Base-by-base conservation (phyloP, 345 rosid genomes). In the Eucalyptus albens region DNA sequence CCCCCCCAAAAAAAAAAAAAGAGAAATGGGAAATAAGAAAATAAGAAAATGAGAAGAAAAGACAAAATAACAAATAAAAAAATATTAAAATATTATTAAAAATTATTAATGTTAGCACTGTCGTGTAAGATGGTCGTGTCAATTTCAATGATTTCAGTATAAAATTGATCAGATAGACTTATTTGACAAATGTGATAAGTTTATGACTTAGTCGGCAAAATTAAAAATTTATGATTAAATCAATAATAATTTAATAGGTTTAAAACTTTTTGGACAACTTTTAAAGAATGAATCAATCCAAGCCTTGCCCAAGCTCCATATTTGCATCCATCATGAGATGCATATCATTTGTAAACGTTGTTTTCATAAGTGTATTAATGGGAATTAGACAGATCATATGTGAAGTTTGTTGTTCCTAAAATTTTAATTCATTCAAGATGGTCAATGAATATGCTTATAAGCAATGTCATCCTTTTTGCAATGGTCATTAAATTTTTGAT, bases 41-140 rank as follows among this genome's bases (percentile, higher is more conserved):
- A 56, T 22, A 55, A 55, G 62, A 21, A 24, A 56, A 22, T 8
- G 12, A 56, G 62, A 24, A 24, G 6, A 56, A 56, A 56, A 56
- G 0, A 2, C n/a, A 24, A 24, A 24, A 1, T 8, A 53, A 21
- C 2, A 53, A 53, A 53, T 8, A 3, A 19, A 8, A 8, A 40
- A 40, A 53, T 15, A 51, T 51, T 51, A 50, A 16, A 50, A 50
- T 15, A 50, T 6, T 16, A 55, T 21, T 22, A 24, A 56, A 24
- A 56, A 10, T 56, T 24, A 56, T 56, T 3, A 56, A 9, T 0
- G 1, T 56, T 0, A 0, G 0, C 2, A 24, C 1, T 4, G 1
- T 53, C 0, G 2, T 53, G 11, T 53, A 21, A 53, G 26, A 21
- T 53, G 5, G 26, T 21, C 1, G 0, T 2, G 6, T 56, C 13